These are phyloP conservation scores for Serpula lacrymans DNA, from an alignment of 768 basidiomycete species.

Conservation along the genomic window DNA sequence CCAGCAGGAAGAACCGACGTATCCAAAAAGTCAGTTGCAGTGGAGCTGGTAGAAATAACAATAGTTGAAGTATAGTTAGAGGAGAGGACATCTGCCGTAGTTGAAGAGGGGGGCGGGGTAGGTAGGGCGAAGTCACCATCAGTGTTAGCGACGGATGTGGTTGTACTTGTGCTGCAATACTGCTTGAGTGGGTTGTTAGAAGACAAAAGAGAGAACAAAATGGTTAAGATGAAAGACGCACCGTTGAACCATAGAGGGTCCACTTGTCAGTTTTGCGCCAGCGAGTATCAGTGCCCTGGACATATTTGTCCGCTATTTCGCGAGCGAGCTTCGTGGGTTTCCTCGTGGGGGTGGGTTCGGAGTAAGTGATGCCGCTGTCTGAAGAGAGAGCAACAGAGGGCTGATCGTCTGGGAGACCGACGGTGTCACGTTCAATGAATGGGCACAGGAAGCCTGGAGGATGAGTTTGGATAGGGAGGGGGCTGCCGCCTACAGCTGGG, in stretches of 20 bases:
- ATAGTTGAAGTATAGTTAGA: too few relatives aligned
- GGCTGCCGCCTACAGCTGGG: constrained; percentile 44
- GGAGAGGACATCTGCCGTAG: constrained; percentile 11
- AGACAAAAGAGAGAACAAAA: background rate
- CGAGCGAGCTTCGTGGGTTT: background rate
- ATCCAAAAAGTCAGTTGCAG: constrained; percentile 17
- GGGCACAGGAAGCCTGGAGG: constrained; percentile 67
- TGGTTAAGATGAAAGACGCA: constrained; percentile 31
- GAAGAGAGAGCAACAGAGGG: constrained; percentile 8
- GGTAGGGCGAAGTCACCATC: constrained; percentile 1
- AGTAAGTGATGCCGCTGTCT: too few relatives aligned
- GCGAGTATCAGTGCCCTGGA: constrained; percentile 46
- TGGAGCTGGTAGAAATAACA: constrained; percentile 8
- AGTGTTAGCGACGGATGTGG: constrained; percentile 4
- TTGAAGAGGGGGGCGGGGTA: constrained; percentile 2
- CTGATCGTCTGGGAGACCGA: background rate
- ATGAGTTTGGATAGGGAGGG: constrained; percentile 29
- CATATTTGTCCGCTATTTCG: constrained; percentile 53
- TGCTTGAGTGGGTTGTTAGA: constrained; percentile 8
- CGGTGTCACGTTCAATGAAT: constrained; percentile 27
- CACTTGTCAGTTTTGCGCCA: constrained; percentile 58
- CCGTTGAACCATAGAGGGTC: constrained; percentile 69
- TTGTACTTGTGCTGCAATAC: constrained; percentile 17
- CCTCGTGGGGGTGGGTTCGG: constrained; percentile 11
- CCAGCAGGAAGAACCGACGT: constrained; percentile 46